These are phyloP conservation scores for Penicillium concentricum DNA, from an alignment of 2,329 filamentous ascomycete genomes.

Conservation along the genomic window DNA sequence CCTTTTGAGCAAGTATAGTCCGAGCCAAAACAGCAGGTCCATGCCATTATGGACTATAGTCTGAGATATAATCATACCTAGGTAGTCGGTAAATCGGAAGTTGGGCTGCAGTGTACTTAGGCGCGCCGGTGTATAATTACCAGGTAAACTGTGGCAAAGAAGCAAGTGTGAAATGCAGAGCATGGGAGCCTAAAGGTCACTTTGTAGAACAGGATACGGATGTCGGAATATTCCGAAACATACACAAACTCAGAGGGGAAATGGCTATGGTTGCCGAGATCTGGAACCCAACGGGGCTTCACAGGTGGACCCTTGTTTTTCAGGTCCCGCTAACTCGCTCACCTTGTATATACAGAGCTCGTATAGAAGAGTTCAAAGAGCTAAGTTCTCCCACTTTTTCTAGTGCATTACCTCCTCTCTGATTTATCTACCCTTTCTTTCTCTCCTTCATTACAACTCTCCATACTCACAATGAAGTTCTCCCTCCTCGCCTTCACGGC, in stretches of 20 bases:
- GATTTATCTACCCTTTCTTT: not conserved
- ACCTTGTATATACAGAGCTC: not conserved
- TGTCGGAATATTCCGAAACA: not conserved
- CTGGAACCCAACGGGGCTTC: not conserved
- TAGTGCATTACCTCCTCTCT: not conserved
- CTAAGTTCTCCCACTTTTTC: not conserved
- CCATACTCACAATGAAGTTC: slow-evolving; percentile 29
- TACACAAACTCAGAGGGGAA: not conserved
- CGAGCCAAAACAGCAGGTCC: not conserved
- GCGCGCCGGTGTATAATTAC: too few relatives aligned
- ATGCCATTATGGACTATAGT: not conserved
- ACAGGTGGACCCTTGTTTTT: not conserved
- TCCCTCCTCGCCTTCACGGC: slow-evolving; percentile 39
- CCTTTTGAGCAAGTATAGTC: not conserved
- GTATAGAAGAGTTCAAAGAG: not conserved
- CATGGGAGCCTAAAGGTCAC: not conserved
- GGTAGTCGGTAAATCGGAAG: too few relatives aligned
- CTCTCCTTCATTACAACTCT: not conserved
- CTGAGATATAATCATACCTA: not conserved
- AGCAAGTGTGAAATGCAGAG: not conserved
- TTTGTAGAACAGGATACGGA: not conserved
- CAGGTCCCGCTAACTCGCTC: slow-evolving; percentile 2
- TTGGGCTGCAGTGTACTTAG: rapidly evolving
- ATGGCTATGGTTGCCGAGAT: not conserved
- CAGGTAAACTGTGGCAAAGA: not conserved